Evolutionary conservation across 495 filamentous ascomycete genomes (phyloP).

Genomic region (Penicillium mononematosum): DNA sequence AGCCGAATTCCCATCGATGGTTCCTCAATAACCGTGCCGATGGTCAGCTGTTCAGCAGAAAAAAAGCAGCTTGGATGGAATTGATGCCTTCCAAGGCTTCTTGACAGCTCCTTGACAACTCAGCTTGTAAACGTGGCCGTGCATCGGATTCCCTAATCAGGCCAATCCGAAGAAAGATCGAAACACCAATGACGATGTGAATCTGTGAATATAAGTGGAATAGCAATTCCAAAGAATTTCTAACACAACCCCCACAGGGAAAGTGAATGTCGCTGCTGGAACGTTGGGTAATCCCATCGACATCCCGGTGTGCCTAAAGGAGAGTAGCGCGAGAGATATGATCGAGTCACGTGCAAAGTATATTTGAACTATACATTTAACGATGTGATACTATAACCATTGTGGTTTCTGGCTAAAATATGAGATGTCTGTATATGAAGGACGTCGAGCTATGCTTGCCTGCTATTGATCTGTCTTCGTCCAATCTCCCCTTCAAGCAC

Average conservation of each 20-base stretch:
- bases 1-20: slow-evolving; percentile 16
- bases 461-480: neutral
- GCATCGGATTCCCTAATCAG: slow-evolving; percentile 19
- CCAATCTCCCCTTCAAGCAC: neutral
- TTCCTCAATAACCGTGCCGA: slow-evolving; percentile 12
- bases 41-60: slow-evolving; percentile 3
- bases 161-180: slow-evolving; percentile 15
- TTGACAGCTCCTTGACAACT: neutral
- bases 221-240: neutral
- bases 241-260: neutral
- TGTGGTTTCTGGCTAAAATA: neutral
- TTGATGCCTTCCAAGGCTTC: neutral
- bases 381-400: neutral
- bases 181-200: neutral
- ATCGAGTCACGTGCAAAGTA: slow-evolving; percentile 2
- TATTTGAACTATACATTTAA: neutral
- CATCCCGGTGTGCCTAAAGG: slow-evolving; percentile 15
- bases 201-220: slow-evolving; percentile 1
- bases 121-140: neutral
- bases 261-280: neutral
- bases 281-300: neutral
- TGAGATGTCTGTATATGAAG: neutral
- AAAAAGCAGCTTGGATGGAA: neutral
- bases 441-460: too few species aligned
- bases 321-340: slow-evolving; percentile 6